Evolutionary conservation across 1,139 yeast species (phyloP).

Genomic region (Taphrina populina): DNA sequence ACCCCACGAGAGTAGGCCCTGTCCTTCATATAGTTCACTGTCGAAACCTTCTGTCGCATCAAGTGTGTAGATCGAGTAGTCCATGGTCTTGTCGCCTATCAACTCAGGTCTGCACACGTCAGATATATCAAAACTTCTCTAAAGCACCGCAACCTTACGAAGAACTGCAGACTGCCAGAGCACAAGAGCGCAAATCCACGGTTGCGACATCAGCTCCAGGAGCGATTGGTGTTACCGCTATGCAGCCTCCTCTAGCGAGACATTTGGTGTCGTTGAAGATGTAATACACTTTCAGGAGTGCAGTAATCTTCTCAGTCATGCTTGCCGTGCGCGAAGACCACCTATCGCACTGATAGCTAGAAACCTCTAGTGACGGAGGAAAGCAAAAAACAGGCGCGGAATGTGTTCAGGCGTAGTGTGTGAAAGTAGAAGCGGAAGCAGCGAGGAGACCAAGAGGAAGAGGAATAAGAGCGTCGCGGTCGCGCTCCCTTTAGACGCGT

Average conservation of each 20-base stretch:
- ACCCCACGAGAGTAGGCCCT: conserved; percentile 28
- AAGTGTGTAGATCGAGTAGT: conserved; percentile 28
- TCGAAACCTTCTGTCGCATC: conserved; percentile 29
- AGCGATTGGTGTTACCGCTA: conserved; percentile 9
- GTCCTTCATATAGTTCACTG: conserved; percentile 25
- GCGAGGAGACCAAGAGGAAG: no score
- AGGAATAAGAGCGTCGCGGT: conserved; percentile 20
- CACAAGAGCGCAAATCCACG: conserved; percentile 10
- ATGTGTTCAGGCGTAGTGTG: no score
- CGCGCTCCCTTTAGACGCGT: conserved; percentile 23
- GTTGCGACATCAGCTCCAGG: conserved; percentile 23
- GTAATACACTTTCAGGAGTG: conserved; percentile 20
- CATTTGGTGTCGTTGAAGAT: conserved; percentile 20
- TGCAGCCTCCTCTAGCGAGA: conserved; percentile 11
- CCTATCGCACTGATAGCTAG: no score
- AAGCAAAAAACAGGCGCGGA: no score
- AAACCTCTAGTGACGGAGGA: no score
- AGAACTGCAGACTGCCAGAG: conserved; percentile 21
- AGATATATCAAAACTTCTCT: not conserved
- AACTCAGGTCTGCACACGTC: conserved; percentile 21
- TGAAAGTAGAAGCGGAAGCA: no score
- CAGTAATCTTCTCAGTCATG: conserved; percentile 15
- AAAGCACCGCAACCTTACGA: not conserved
- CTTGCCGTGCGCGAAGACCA: no score
- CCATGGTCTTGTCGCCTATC: conserved; percentile 18